Evolutionary conservation across 352 stramenopile genomes (phyloP), one percentile per base, ranked within the genome.

Genomic region (Phytophthora kernoviae): DNA sequence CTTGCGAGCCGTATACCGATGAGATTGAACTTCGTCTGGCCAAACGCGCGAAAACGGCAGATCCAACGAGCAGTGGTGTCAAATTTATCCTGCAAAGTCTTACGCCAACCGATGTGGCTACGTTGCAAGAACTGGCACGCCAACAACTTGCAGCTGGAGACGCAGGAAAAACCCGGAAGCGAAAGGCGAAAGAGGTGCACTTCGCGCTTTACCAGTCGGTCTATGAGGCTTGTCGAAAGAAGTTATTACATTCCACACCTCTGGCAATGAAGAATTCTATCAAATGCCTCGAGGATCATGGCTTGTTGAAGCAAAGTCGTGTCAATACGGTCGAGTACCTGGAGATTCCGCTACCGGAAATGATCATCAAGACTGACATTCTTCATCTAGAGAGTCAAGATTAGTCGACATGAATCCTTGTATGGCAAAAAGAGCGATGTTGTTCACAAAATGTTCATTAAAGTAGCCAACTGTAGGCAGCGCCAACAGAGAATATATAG

Each of bases 1-100:
- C 73, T 7, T 75, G 47, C 10, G 48, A 59, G 33, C 73, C 79
- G 22, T 88, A 88, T 47, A 74, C 71, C 7, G 47, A 65, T 17
- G 79, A 88, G 58, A 63, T 84, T 39, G 70, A 79, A 26, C 41
- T 81, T 27, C 66, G 60, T 11, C 36, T 79, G 22, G 48, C 57
- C 0, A 77, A 67, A 24, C 58, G 54, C 11, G 30, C 63, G 15
- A 79, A 67, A 42, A 62, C 45, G n/a, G 57, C 44, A 4, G 62
- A 77, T 49, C 57, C 58, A 18, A 80, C 73, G 5, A 72, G 57
- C 22, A 79, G 43, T 24, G 79, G 79, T 18, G 72, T 88, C 50
- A 77, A 82, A 34, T 88, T 80, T 54, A 88, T 88, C 54, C 54
- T 88, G 12, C 73, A 86, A 55, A 86, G 76, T 73, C 64, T 88